A percentile compares a stretch with the other conserved stretches of the same genome.
Conservation (phyloP, 257 asterid genomes). For the Solanum chmielewskii region DNA sequence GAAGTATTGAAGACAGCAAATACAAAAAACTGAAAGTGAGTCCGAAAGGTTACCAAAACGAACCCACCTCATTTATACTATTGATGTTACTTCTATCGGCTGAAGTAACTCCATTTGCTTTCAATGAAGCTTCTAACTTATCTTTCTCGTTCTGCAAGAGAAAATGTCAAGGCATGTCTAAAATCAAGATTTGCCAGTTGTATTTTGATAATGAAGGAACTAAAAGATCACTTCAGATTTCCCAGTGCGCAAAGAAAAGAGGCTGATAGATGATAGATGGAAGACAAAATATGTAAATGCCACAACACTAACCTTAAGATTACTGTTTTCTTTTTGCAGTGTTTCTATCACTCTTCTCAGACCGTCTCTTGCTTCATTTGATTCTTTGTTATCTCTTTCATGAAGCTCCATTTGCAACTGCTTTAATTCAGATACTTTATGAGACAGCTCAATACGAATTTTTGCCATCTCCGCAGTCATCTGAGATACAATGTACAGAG, state of each 20-base stretch:
- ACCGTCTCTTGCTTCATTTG: conserved; percentile 27
- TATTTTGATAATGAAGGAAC: background rate
- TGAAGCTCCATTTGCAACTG: conserved; percentile 55
- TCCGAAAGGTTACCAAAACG: background rate
- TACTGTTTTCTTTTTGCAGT: conserved; percentile 61
- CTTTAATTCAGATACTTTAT: conserved; percentile 49
- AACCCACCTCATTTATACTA: conserved; percentile 45
- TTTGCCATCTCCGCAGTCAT: conserved; percentile 42
- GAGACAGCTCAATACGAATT: conserved; percentile 46
- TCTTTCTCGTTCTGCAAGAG: conserved; percentile 66
- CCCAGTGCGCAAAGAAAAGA: background rate
- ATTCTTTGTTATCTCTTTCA: conserved; percentile 33
- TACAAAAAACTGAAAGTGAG: background rate
- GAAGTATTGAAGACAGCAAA: background rate
- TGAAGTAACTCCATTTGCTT: conserved; percentile 33
- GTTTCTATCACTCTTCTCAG: conserved; percentile 40
- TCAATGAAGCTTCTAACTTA: conserved; percentile 52
- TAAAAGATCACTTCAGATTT: background rate
- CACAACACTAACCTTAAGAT: conserved; percentile 46
- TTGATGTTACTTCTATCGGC: conserved; percentile 14
- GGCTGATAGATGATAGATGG: background rate
- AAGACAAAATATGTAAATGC: background rate
- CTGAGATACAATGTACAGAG: conserved; percentile 24
- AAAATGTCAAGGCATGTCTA: background rate
- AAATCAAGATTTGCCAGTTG: background rate